Conservation (phyloP, 129 eudicot species). For the Chrysanthemum seticuspe region DNA sequence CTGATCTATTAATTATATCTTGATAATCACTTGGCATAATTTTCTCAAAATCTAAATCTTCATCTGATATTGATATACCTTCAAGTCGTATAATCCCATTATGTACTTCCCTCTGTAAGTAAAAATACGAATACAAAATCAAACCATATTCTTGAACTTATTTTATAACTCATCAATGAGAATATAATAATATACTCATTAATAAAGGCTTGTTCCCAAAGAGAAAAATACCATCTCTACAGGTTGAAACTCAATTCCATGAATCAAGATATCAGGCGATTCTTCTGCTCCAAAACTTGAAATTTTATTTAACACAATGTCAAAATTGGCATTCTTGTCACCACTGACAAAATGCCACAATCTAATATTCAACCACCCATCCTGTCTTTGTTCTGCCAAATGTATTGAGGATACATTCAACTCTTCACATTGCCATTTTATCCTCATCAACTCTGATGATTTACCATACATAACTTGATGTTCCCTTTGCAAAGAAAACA, state of each 20-base stretch:
- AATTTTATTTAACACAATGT: conserved; percentile 10
- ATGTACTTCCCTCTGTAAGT: not conserved
- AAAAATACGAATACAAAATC: not conserved
- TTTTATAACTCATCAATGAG: not conserved
- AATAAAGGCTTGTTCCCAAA: not conserved
- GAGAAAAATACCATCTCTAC: not conserved
- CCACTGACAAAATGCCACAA: conserved; percentile 18
- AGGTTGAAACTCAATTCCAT: conserved; percentile 17
- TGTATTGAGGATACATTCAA: conserved; percentile 20
- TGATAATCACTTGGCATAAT: conserved; percentile 16
- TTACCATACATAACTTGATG: not conserved
- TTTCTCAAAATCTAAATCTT: conserved; percentile 10
- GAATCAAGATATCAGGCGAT: conserved; percentile 8
- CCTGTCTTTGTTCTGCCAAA: conserved; percentile 3
- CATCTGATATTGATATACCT: not conserved
- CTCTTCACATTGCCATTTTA: conserved; percentile 22
- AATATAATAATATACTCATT: not conserved
- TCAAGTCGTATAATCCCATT: not conserved
- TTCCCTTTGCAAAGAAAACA: conserved; percentile 5
- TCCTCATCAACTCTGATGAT: not conserved
- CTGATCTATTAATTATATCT: conserved; percentile 7
- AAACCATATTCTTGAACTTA: not conserved
- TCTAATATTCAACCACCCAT: not conserved
- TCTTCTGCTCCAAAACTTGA: not conserved
- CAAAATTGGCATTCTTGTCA: conserved; percentile 10